phyloP scores from a whole-genome alignment of 176 grass and related monocot species.

The Panicum miliaceum region DNA sequence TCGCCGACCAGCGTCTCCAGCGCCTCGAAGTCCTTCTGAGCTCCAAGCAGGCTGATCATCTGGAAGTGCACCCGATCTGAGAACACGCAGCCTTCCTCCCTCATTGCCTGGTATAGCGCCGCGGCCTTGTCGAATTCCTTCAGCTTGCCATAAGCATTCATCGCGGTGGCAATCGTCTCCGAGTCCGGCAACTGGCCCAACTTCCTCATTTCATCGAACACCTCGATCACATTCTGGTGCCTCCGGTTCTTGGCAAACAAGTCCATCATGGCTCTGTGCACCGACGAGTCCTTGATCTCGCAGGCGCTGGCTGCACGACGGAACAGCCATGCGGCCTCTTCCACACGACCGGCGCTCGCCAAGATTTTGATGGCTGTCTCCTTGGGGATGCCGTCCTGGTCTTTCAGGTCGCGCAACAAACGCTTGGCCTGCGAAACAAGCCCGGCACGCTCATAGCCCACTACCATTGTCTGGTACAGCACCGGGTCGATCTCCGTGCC shows the following conservation, averaged over 20 bases:
- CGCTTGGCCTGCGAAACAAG: conserved; percentile 69
- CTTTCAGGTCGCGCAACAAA: conserved; percentile 73
- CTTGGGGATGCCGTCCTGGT: conserved; percentile 70
- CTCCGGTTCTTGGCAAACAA: conserved; percentile 73
- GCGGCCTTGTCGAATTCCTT: conserved; percentile 74
- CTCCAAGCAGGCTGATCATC: conserved; percentile 90
- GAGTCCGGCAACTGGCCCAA: conserved; percentile 72
- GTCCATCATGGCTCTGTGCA: conserved; percentile 67
- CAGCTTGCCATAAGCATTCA: conserved; percentile 89
- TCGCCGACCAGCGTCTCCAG: conserved; percentile 61
- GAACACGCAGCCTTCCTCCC: conserved; percentile 78
- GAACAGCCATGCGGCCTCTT: conserved; percentile 92
- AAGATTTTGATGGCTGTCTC: conserved; percentile 79
- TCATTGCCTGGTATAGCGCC: conserved; percentile 62
- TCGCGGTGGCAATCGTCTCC: conserved; percentile 71
- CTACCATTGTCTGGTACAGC: conserved; percentile 96
- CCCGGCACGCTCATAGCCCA: conserved; percentile 77
- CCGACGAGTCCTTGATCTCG: conserved; percentile 71
- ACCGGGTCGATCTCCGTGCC: conserved; percentile 85
- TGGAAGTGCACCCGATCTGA: conserved; percentile 93
- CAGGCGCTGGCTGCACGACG: conserved; percentile 53
- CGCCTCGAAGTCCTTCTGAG: conserved; percentile 69
- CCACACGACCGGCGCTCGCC: conserved; percentile 73
- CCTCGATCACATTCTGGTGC: conserved; percentile 74
- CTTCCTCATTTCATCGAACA: conserved; percentile 80